A percentile compares a stretch with the other conserved stretches of the same genome.
phyloP scores from a whole-genome alignment of 495 filamentous ascomycete species.

The Hypomontagnella submonticulosa region DNA sequence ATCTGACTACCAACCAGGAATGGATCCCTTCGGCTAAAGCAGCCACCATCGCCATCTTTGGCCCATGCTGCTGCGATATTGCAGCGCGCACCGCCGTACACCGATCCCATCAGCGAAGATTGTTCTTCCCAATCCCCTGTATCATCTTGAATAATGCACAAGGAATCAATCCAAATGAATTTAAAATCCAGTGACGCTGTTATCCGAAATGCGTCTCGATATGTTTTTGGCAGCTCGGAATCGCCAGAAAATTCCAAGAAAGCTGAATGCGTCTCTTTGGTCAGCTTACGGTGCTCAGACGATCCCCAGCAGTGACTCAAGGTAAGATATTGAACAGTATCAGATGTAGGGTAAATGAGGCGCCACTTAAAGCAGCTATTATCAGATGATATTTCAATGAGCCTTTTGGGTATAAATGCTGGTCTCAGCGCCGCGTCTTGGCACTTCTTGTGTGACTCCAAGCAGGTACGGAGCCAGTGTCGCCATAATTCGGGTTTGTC shows the following conservation, averaged over 20 bases:
- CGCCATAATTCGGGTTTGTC: not conserved
- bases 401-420: not conserved
- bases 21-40: not conserved
- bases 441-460: not conserved
- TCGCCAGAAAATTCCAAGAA: not conserved
- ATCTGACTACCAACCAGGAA: not conserved
- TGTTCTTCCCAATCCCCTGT: not conserved
- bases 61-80: slow-evolving; percentile 7
- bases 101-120: slow-evolving; percentile 1
- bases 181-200: not conserved
- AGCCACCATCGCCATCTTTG: not conserved
- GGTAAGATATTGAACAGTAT: not conserved
- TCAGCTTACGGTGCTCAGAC: not conserved
- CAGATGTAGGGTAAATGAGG: not conserved
- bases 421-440: not conserved
- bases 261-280: not conserved
- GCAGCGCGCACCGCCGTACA: not conserved
- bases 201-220: not conserved
- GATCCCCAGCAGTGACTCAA: slow-evolving; percentile 8
- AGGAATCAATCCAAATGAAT: slow-evolving; percentile 49
- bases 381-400: not conserved
- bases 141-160: slow-evolving; percentile 54
- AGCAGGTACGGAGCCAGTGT: slow-evolving; percentile 1
- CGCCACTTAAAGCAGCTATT: not conserved
- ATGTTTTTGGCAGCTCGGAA: not conserved